Percentiles rank a stretch among this genome's conserved stretches.
Conservation (phyloP, 2,329 filamentous ascomycete species). For the Clarireedia paspali region DNA sequence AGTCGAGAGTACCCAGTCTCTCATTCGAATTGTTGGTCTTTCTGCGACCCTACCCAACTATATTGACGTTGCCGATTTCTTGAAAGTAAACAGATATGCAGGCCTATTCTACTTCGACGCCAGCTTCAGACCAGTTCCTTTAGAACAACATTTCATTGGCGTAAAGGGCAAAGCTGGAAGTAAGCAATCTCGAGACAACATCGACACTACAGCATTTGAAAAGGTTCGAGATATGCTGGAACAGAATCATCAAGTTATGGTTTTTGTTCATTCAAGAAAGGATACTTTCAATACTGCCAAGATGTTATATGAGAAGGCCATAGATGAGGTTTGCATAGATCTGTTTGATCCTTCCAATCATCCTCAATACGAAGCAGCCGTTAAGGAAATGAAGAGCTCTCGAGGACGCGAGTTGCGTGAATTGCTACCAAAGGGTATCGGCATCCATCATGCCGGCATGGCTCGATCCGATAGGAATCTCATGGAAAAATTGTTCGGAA, state of each 20-base stretch:
- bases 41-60: slow-evolving; percentile 97
- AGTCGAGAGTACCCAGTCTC: slow-evolving; percentile 93
- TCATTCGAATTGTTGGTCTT: slow-evolving; percentile 92
- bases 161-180: slow-evolving; percentile 84
- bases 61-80: slow-evolving; percentile 90
- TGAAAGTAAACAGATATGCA: slow-evolving; percentile 88
- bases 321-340: slow-evolving; percentile 69
- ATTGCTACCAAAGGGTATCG: slow-evolving; percentile 81
- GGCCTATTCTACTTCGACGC: slow-evolving; percentile 96
- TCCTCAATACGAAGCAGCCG: slow-evolving; percentile 70
- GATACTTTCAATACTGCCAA: slow-evolving; percentile 87
- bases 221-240: slow-evolving; percentile 93
- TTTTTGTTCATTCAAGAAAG: slow-evolving; percentile 94
- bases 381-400: slow-evolving; percentile 77
- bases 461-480: slow-evolving; percentile 86
- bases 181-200: slow-evolving; percentile 77
- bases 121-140: slow-evolving; percentile 89
- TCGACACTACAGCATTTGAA: slow-evolving; percentile 82
- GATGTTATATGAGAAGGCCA: slow-evolving; percentile 77
- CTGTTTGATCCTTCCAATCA: slow-evolving; percentile 77
- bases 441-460: slow-evolving; percentile 96
- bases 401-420: slow-evolving; percentile 84
- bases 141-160: slow-evolving; percentile 96
- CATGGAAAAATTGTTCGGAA: slow-evolving; percentile 85
- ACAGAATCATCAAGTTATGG: slow-evolving; percentile 94